phyloP scores from a whole-genome alignment of 164 flowering plant species.

The Vitis riparia region DNA sequence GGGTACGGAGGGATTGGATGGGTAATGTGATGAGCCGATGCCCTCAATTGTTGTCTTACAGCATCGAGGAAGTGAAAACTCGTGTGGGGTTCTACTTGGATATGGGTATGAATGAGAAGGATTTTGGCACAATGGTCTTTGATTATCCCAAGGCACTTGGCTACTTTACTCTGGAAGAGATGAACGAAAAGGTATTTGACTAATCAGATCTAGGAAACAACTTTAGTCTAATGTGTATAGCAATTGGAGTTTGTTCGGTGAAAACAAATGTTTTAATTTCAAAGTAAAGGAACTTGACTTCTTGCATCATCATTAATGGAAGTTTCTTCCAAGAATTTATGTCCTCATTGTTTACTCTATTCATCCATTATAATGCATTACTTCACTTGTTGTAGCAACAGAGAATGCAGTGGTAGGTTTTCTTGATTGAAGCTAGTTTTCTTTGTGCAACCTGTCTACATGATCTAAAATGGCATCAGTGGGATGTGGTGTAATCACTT shows the following conservation, averaged over 20 bases:
- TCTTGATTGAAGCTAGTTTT: no score
- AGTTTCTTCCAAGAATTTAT: no score
- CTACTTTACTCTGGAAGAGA: slow-evolving; percentile 65
- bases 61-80: slow-evolving; percentile 64
- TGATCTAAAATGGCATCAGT: no score
- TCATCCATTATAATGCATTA: background rate
- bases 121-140: slow-evolving; percentile 94
- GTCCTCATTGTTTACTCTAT: background rate
- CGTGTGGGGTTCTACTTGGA: slow-evolving; percentile 68
- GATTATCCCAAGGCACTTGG: slow-evolving; percentile 86
- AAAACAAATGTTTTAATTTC: background rate
- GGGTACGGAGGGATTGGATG: slow-evolving; percentile 89
- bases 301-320: no score
- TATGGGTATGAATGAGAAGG: slow-evolving; percentile 78
- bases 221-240: background rate
- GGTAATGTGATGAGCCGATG: slow-evolving; percentile 77
- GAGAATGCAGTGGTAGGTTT: background rate
- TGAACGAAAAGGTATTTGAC: slow-evolving; percentile 73
- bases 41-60: slow-evolving; percentile 59
- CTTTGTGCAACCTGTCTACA: no score
- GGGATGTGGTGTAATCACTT: background rate
- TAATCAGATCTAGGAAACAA: background rate
- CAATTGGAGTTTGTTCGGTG: background rate
- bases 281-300: background rate
- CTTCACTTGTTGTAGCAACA: background rate